phyloP scores from a whole-genome alignment of 2,329 filamentous ascomycete species.

The Beauveria medogensis region DNA sequence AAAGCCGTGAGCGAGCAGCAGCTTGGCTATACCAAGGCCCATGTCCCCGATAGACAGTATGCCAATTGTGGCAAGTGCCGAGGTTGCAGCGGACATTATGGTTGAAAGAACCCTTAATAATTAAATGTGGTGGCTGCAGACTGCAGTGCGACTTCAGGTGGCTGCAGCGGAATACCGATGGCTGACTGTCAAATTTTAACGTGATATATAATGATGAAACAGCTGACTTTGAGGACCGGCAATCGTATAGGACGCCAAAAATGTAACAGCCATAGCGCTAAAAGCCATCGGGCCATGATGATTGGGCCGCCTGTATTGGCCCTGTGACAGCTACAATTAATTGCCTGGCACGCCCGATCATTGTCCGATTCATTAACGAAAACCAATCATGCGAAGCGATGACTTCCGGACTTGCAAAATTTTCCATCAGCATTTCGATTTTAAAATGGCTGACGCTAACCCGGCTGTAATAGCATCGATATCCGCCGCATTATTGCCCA shows the following conservation, averaged over 20 bases:
- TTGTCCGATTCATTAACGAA: background rate
- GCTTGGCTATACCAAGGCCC: slow-evolving; percentile 42
- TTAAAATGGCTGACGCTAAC: background rate
- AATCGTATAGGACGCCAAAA: background rate
- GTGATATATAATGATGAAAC: background rate
- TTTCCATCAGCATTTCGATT: no score
- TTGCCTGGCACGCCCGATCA: background rate
- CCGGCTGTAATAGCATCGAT: background rate
- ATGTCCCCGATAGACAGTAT: slow-evolving; percentile 48
- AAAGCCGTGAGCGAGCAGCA: slow-evolving; percentile 40
- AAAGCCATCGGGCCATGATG: background rate
- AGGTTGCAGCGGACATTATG: slow-evolving; percentile 1
- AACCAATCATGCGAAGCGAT: background rate
- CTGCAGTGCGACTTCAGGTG: background rate
- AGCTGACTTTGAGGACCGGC: background rate
- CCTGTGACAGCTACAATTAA: background rate
- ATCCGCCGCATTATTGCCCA: background rate
- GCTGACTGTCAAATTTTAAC: background rate
- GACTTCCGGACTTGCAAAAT: background rate
- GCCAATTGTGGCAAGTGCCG: slow-evolving; percentile 30
- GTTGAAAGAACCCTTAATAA: background rate
- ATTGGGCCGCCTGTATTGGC: background rate
- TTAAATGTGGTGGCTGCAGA: background rate
- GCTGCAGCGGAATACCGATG: background rate
- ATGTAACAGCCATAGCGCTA: background rate